Evolutionary conservation across 2,329 filamentous ascomycete genomes (phyloP).

Genomic region (Arthrinium puccinioides): DNA sequence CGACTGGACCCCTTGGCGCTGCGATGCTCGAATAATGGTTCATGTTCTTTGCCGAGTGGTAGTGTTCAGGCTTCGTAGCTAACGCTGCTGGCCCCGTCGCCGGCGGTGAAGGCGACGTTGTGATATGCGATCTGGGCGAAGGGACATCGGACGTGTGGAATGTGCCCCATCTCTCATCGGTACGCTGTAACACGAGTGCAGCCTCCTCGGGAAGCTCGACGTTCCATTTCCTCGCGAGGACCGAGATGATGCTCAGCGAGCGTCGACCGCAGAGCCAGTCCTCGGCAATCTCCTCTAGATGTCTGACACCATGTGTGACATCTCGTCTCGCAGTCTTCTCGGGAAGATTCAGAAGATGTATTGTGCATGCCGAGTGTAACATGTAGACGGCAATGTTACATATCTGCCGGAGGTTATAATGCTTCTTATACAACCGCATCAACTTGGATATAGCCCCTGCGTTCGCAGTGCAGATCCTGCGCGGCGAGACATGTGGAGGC

Average conservation of each 20-base stretch:
- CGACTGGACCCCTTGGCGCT: slow-evolving; percentile 15
- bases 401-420: slow-evolving; percentile 85
- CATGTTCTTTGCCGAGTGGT: not conserved
- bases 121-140: slow-evolving; percentile 35
- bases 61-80: slow-evolving; percentile 12
- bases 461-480: slow-evolving; percentile 84
- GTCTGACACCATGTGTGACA: slow-evolving; percentile 82
- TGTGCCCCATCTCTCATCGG: slow-evolving; percentile 72
- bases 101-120: slow-evolving; percentile 17
- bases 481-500: slow-evolving; percentile 79
- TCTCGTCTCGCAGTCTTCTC: slow-evolving; percentile 87
- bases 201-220: slow-evolving; percentile 84
- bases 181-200: slow-evolving; percentile 63
- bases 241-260: slow-evolving; percentile 76
- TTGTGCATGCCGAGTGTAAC: slow-evolving; percentile 86
- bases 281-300: slow-evolving; percentile 92
- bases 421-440: slow-evolving; percentile 89
- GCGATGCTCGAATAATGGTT: not conserved
- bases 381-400: slow-evolving; percentile 97
- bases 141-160: slow-evolving; percentile 57
- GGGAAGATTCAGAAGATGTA: slow-evolving; percentile 86
- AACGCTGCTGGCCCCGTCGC: slow-evolving; percentile 9
- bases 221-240: slow-evolving; percentile 83
- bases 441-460: slow-evolving; percentile 86
- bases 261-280: slow-evolving; percentile 87